Base-by-base conservation (phyloP, 2,329 filamentous ascomycete genomes). In the Fusarium succisae region DNA sequence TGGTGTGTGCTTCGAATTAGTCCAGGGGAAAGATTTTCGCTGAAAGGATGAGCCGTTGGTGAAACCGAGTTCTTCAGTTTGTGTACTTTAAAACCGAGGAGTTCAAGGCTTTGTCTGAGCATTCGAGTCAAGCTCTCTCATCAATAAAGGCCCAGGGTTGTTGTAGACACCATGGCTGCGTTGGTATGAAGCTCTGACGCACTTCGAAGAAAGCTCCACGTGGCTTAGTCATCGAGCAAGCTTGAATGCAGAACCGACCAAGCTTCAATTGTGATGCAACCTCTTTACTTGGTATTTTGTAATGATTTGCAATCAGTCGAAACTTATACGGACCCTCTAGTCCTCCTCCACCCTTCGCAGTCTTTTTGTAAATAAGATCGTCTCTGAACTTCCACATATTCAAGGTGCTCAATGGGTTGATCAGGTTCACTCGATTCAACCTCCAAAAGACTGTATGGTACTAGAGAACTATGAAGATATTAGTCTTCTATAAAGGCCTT, bases 131-230 rank as follows among this genome's bases (percentile, higher is more conserved):
- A 63, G 68, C 37, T 59, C 43, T 65, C 58, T 56, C 67, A 66
- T 66, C 55, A 50, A 67, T 39, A 32, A 69, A 45, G 48, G 50
- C 62, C 55, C 35, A 61, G 66, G 54, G 66, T 73, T 78, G 65
- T 77, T 78, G 65, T 77, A 75, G 76, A 76, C 76, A 78, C 60
- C 70, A 74, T 78, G 73, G 76, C 76, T 65, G 64, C 48, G 74
- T 63, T 69, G 56, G 56, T 60, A 73, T 70, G 66, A 73, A 76
- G 74, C 72, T 75, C 53, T 70, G 72, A 74, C 69, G 58, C 74
- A 76, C 57, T 66, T 70, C 38, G 66, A 63, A 43, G 53, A 28
- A 69, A 66, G 68, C 61, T 68, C 65, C 56, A 69, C 50, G 37
- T 54, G n/a, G 56, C 70, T 78, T 78, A 78, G 76, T 78, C 76